A percentile compares a stretch with the other conserved stretches of the same genome.
phyloP scores from a whole-genome alignment of 805 yeast genomes.

The Kodamaea lidongshanica region DNA sequence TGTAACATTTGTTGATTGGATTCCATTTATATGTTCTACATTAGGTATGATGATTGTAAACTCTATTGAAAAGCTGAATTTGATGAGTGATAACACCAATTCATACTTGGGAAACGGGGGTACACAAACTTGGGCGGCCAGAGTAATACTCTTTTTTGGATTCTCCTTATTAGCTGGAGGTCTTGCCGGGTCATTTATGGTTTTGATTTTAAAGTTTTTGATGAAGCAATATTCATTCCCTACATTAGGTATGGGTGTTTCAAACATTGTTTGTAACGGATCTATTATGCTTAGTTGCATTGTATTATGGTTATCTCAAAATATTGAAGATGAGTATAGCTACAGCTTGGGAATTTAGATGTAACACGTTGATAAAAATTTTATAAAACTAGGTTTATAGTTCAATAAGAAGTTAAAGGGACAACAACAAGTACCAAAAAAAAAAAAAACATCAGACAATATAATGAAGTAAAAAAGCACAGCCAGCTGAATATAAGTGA shows the following conservation, averaged over 20 bases:
- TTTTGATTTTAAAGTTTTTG: conserved; percentile 76
- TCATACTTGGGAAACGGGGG: conserved; percentile 35
- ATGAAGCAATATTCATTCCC: conserved; percentile 77
- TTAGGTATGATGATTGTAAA: conserved; percentile 83
- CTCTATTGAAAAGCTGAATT: conserved; percentile 61
- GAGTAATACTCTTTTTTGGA: conserved; percentile 84
- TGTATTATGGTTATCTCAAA: conserved; percentile 88
- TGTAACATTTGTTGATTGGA: conserved; percentile 91
- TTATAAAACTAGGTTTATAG: no score
- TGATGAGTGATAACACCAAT: conserved; percentile 37
- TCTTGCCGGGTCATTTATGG: conserved; percentile 84
- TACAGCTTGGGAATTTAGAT: conserved; percentile 57
- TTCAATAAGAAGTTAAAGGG: no score
- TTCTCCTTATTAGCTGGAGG: conserved; percentile 93
- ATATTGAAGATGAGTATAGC: conserved; percentile 92
- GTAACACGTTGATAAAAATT: neutral
- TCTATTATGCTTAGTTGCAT: conserved; percentile 85
- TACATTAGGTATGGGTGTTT: conserved; percentile 89
- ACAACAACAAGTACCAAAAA: no score
- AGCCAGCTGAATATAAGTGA: no score
- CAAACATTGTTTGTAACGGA: conserved; percentile 75
- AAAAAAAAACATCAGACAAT: no score
- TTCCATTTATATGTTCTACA: conserved; percentile 83
- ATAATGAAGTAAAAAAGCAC: no score
- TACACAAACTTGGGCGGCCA: conserved; percentile 85